Conservation (phyloP, 202 grass and related monocot genomes). For the Panicum hallii region DNA sequence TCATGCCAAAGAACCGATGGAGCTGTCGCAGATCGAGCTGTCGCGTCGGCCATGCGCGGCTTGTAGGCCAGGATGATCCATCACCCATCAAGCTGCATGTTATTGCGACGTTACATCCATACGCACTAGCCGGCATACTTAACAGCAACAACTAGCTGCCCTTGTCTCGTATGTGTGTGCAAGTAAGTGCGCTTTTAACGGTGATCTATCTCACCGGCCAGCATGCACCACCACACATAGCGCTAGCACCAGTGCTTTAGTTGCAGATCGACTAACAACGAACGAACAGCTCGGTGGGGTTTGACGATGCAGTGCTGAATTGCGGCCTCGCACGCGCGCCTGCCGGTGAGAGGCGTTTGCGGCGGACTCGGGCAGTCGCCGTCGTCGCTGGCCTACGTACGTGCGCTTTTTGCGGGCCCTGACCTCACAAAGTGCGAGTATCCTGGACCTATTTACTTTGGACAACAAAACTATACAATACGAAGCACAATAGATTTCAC, state of each 20-base stretch:
- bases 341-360: background rate
- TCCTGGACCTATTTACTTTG: too few species aligned
- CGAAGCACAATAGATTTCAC: too few species aligned
- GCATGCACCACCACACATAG: background rate
- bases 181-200: slow-evolving; percentile 48
- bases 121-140: background rate
- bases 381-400: slow-evolving; percentile 4
- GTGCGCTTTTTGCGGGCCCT: background rate
- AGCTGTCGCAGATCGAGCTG: background rate
- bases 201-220: background rate
- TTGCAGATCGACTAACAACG: slow-evolving; percentile 27
- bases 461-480: too few species aligned
- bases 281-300: slow-evolving; percentile 23
- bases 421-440: background rate
- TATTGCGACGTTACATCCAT: slow-evolving; percentile 35
- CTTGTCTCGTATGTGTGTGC: background rate
- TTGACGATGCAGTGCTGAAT: slow-evolving; percentile 34
- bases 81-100: background rate
- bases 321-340: slow-evolving; percentile 27
- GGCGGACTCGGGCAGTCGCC: background rate
- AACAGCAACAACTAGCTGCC: background rate
- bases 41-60: background rate
- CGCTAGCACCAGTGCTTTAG: background rate
- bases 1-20: too few species aligned
- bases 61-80: background rate